Base-by-base conservation (phyloP, 2,329 filamentous ascomycete species). In the Alternaria ethzedia region DNA sequence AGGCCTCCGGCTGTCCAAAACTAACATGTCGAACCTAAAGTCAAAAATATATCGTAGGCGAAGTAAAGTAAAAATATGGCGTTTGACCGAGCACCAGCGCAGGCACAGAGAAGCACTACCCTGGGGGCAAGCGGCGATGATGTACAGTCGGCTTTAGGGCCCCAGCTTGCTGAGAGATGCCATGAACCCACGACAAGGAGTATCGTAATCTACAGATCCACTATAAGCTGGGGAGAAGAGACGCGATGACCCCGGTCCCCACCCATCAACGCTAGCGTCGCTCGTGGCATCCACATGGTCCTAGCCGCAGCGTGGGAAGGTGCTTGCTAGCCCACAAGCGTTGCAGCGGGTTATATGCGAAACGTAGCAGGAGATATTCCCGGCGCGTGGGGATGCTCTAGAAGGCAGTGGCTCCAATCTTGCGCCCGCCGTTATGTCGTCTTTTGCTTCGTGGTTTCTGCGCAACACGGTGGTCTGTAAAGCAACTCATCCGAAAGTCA, bases 11-110 rank as follows among this genome's bases (percentile, higher is more conserved):
- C 52, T 59, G 51, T 25, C 54, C 59, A 25, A 30, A 47, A 30
- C 26, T 69, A 64, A 64, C 72, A 75, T 75, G 32, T 69, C 70
- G 70, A 67, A 56, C 46, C 54, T 41, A 57, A 59, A 57, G 43
- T 43, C 54, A 30, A 26, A 49, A 46, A 43, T 36, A 36, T 46
- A 45, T 30, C 25, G 44, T 10, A 45, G 51, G 21, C 23, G 51
- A n/a, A 45, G 43, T 44, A 57, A 59, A 41, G 58, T 32, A 43
- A 62, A 36, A 49, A 50, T 43, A 44, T 49, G 45, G 59, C 50
- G 57, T 26, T 12, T 36, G 59, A 50, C 64, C 21, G 28, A 30
- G 60, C 32, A 44, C 47, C 46, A 46, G 30, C 60, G 49, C 44
- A 30, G 61, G 54, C 26, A 61, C 23, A 45, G 15, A 44, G 56